These are phyloP conservation scores for Evansstolkia leycettana DNA, from an alignment of 495 filamentous ascomycete genomes.

Conservation along the genomic window DNA sequence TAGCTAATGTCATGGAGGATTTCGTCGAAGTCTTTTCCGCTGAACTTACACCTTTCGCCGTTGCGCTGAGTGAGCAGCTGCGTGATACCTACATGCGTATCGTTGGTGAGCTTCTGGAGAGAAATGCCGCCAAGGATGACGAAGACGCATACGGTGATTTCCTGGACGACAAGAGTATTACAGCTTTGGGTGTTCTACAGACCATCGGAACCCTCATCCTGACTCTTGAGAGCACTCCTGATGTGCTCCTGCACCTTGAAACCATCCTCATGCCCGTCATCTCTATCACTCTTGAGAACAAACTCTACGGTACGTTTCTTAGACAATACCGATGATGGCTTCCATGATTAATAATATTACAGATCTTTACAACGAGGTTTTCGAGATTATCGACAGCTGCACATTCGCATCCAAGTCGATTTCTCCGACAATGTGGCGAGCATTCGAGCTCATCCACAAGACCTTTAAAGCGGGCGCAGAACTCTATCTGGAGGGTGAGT, in stretches of 20 bases:
- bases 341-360: too few relatives aligned
- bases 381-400: conserved; percentile 98
- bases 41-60: conserved; percentile 95
- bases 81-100: conserved; percentile 94
- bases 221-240: conserved; percentile 90
- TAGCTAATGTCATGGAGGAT: conserved; percentile 99
- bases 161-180: conserved; percentile 96
- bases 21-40: conserved; percentile 96
- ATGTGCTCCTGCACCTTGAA: conserved; percentile 86
- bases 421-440: conserved; percentile 94
- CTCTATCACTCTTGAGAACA: conserved; percentile 89
- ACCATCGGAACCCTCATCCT: conserved; percentile 96
- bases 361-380: conserved; percentile 95
- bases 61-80: conserved; percentile 89
- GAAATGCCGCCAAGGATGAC: conserved; percentile 60
- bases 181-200: conserved; percentile 88
- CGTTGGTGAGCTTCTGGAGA: conserved; percentile 78
- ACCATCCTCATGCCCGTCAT: conserved; percentile 95
- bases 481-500: conserved; percentile 95
- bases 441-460: conserved; percentile 89
- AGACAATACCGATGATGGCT: too few relatives aligned
- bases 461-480: conserved; percentile 96
- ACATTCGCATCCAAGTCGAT: conserved; percentile 97
- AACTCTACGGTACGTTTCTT: too few relatives aligned
- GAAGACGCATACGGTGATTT: conserved; percentile 79